These are phyloP conservation scores for Globisporangium paddicum DNA, from an alignment of 352 stramenopile species.

Conservation along the genomic window DNA sequence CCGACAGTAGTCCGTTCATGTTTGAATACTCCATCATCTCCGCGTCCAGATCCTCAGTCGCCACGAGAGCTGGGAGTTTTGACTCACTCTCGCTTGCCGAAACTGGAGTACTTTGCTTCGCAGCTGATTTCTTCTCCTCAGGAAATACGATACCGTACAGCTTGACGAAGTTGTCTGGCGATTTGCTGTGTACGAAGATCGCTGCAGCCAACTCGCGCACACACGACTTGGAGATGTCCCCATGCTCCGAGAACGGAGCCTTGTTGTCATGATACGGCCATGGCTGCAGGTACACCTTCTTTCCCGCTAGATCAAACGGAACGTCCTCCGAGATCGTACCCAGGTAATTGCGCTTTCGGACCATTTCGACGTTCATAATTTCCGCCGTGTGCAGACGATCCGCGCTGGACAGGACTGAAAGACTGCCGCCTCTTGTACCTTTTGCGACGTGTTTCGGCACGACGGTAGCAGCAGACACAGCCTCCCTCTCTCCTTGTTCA, in stretches of 20 bases:
- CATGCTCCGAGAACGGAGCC: conserved; percentile 38
- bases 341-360: conserved; percentile 69
- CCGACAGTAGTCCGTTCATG: not conserved
- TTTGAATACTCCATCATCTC: conserved; percentile 31
- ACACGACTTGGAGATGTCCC: conserved; percentile 45
- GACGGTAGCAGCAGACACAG: conserved; percentile 19
- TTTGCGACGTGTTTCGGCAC: conserved; percentile 28
- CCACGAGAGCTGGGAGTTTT: not conserved
- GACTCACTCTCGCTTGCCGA: not conserved
- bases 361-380: conserved; percentile 45
- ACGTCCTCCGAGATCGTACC: conserved; percentile 33
- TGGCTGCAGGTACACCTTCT: conserved; percentile 64
- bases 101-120: conserved; percentile 12
- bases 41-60: conserved; percentile 10
- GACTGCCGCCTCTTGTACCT: conserved; percentile 12
- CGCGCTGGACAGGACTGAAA: conserved; percentile 12
- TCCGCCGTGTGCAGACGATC: conserved; percentile 35
- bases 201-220: conserved; percentile 51
- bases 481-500: not conserved
- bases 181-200: conserved; percentile 34
- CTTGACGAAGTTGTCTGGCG: conserved; percentile 51
- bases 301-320: conserved; percentile 39
- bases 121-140: conserved; percentile 23
- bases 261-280: conserved; percentile 75
- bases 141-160: conserved; percentile 73